Evolutionary conservation across 2,329 filamentous ascomycete genomes (phyloP).

Genomic region (Metarhizium brunneum): DNA sequence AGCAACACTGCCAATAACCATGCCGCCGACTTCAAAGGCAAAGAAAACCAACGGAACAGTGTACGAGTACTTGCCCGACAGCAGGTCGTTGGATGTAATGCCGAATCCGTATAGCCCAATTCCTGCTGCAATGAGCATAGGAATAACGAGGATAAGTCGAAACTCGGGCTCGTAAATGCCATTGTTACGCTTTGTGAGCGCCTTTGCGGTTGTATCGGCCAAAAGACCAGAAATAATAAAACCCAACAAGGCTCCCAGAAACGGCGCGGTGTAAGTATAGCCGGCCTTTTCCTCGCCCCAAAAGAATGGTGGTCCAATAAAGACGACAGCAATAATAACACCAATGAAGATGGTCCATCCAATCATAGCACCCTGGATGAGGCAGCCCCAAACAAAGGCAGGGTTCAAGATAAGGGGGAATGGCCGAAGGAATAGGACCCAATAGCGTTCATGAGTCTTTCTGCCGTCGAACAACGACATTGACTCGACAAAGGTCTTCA

Average conservation of each 20-base stretch:
- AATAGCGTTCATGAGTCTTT: constrained; percentile 69
- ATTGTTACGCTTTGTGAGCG: constrained; percentile 63
- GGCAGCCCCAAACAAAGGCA: constrained; percentile 67
- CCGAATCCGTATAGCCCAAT: constrained; percentile 81
- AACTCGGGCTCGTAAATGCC: constrained; percentile 92
- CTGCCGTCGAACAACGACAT: constrained; percentile 70
- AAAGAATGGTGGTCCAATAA: constrained; percentile 70
- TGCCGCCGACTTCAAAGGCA: constrained; percentile 72
- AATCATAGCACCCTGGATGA: constrained; percentile 84
- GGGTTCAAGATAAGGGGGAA: constrained; percentile 79
- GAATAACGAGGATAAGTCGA: constrained; percentile 70
- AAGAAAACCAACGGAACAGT: constrained; percentile 74
- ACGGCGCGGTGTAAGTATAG: constrained; percentile 80
- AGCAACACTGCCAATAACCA: constrained; percentile 85
- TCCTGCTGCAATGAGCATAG: constrained; percentile 69
- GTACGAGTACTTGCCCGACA: constrained; percentile 52
- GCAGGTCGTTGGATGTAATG: constrained; percentile 55
- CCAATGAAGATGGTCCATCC: constrained; percentile 94
- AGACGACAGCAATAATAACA: constrained; percentile 72
- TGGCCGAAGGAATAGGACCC: constrained; percentile 57
- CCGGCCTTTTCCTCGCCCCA: constrained; percentile 75
- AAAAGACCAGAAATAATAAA: constrained; percentile 67
- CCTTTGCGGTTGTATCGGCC: constrained; percentile 62
- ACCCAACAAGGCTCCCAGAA: constrained; percentile 71
- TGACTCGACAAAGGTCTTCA: constrained; percentile 50